Percentiles rank a stretch among this genome's conserved stretches.
These are phyloP conservation scores for Diaporthe eres DNA, from an alignment of 2,329 filamentous ascomycete genomes.

Conservation along the genomic window DNA sequence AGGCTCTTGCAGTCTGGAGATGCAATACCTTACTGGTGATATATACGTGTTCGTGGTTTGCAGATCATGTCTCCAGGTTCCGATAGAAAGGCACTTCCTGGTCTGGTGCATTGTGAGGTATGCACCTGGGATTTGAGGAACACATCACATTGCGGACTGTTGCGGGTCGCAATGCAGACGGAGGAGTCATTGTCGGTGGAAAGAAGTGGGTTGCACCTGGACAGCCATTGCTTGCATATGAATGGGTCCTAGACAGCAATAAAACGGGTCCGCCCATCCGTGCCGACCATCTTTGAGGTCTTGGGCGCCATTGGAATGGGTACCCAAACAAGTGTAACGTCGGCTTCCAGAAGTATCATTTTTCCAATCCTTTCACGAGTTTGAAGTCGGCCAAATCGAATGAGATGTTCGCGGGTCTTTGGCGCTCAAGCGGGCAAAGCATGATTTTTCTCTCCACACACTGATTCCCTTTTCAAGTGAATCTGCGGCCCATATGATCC, in stretches of 20 bases:
- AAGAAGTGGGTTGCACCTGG: not conserved
- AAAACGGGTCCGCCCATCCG: not conserved
- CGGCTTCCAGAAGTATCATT: not conserved
- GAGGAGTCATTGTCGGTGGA: not conserved
- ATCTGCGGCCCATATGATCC: not conserved
- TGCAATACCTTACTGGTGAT: not conserved
- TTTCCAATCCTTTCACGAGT: not conserved
- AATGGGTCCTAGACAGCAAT: not conserved
- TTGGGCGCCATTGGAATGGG: not conserved
- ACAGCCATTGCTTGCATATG: constrained; percentile 21
- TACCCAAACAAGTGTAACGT: not conserved
- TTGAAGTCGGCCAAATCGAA: not conserved
- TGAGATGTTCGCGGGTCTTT: not conserved
- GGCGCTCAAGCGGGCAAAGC: not conserved
- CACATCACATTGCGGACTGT: too few relatives aligned
- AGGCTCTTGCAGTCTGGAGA: not conserved
- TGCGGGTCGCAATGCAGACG: not conserved
- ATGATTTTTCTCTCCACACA: not conserved
- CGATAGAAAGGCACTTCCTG: not conserved
- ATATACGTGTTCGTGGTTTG: not conserved
- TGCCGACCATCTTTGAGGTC: not conserved
- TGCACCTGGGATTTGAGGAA: not conserved
- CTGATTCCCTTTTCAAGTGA: not conserved
- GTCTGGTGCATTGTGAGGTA: not conserved
- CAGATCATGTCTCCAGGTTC: not conserved